phyloP scores from a whole-genome alignment of 2,329 filamentous ascomycete species.

The Cordyceps javanica region DNA sequence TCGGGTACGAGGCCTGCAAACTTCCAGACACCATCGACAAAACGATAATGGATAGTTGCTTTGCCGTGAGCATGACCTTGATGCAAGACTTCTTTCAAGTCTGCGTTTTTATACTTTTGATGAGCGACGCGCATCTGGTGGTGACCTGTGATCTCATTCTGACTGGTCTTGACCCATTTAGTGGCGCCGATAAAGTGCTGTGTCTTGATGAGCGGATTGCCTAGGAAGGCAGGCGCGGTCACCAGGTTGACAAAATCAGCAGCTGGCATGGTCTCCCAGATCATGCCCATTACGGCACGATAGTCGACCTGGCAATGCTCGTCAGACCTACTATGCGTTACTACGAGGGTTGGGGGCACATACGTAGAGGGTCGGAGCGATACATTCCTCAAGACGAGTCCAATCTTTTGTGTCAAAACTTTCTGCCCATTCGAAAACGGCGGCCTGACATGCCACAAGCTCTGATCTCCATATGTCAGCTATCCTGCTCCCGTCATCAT shows the following conservation, averaged over 20 bases:
- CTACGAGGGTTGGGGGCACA: too few relatives aligned
- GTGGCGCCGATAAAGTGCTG: slow-evolving; percentile 59
- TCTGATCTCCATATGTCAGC: not conserved
- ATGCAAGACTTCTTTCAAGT: slow-evolving; percentile 43
- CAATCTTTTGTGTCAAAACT: slow-evolving; percentile 48
- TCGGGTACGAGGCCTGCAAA: slow-evolving; percentile 51
- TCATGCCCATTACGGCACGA: not conserved
- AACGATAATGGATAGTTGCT: slow-evolving; percentile 52
- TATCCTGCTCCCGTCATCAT: not conserved
- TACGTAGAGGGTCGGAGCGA: not conserved
- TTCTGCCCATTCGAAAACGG: slow-evolving; percentile 55
- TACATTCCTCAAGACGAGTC: not conserved
- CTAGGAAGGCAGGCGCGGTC: slow-evolving; percentile 47
- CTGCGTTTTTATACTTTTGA: slow-evolving; percentile 49
- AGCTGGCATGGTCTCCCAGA: slow-evolving; percentile 54
- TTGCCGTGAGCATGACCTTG: slow-evolving; percentile 50
- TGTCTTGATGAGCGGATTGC: slow-evolving; percentile 54
- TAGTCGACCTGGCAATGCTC: too few relatives aligned
- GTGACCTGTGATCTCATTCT: slow-evolving; percentile 51
- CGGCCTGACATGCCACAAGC: slow-evolving; percentile 9
- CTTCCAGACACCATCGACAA: slow-evolving; percentile 55
- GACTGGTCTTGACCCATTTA: slow-evolving; percentile 53
- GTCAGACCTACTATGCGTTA: too few relatives aligned
- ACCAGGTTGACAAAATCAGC: slow-evolving; percentile 57
- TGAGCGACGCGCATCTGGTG: slow-evolving; percentile 58